These are phyloP conservation scores for Hondaea fermentalgiana DNA, from an alignment of 108 stramenopile species.

Conservation along the genomic window DNA sequence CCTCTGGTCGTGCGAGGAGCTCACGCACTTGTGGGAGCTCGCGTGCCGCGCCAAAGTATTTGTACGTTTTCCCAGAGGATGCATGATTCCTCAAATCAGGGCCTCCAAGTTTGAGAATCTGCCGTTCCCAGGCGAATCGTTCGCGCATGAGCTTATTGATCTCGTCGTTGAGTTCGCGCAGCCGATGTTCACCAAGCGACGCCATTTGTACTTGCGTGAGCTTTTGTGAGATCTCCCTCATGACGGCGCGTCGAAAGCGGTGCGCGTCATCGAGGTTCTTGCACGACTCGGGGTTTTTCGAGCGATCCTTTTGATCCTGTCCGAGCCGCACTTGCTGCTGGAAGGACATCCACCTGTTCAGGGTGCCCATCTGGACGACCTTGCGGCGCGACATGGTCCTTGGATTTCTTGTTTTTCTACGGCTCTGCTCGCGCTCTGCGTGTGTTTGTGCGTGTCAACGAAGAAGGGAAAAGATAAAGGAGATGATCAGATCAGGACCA, in stretches of 20 bases:
- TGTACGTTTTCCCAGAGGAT: constrained; percentile 69
- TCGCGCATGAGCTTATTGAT: constrained; percentile 90
- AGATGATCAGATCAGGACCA: too few species aligned
- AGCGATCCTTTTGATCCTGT: background rate
- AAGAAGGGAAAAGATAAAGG: too few species aligned
- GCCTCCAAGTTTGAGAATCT: constrained; percentile 75
- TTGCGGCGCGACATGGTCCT: background rate
- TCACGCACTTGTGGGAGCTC: constrained; percentile 86
- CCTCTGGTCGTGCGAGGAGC: constrained; percentile 58
- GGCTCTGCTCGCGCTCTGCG: too few species aligned
- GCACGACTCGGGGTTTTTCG: background rate
- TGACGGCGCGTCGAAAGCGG: background rate
- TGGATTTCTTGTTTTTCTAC: too few species aligned
- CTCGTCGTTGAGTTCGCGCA: constrained; percentile 90
- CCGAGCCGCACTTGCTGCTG: constrained; percentile 19
- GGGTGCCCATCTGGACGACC: background rate
- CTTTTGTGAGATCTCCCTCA: constrained; percentile 60
- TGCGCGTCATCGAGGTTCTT: constrained; percentile 2
- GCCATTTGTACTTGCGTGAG: constrained; percentile 84
- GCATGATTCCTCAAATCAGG: constrained; percentile 58
- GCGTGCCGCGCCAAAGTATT: constrained; percentile 87
- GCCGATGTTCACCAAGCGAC: constrained; percentile 81
- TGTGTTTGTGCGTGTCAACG: too few species aligned
- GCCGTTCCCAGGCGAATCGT: constrained; percentile 82
- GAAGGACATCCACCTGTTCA: constrained; percentile 27